phyloP scores from a whole-genome alignment of 2,329 filamentous ascomycete species.

The Arthrocladium fulminans region DNA sequence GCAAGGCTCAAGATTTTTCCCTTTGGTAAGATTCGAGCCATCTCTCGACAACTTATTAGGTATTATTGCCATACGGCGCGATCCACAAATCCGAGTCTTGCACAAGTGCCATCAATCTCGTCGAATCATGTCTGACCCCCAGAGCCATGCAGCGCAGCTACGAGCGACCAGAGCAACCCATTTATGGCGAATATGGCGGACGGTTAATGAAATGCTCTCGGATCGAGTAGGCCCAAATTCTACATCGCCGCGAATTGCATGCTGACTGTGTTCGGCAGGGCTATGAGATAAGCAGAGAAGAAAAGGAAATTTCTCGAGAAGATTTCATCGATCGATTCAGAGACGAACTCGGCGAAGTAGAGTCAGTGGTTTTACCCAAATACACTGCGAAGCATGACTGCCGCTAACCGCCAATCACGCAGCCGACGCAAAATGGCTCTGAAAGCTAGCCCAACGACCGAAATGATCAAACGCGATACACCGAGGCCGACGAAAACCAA shows the following conservation, averaged over 20 bases:
- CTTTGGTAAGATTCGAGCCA: not conserved
- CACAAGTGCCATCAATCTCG: not conserved
- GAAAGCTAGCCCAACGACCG: conserved; percentile 71
- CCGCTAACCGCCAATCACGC: conserved; percentile 9
- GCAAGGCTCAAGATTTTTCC: not conserved
- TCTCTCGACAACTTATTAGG: not conserved
- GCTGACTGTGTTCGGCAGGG: conserved; percentile 51
- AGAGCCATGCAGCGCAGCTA: conserved; percentile 8
- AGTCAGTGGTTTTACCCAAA: conserved; percentile 14
- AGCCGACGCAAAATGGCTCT: conserved; percentile 81
- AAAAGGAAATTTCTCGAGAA: conserved; percentile 78
- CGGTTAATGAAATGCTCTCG: conserved; percentile 86
- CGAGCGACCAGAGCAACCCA: conserved; percentile 37
- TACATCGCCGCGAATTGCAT: conserved; percentile 10
- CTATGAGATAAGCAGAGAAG: conserved; percentile 83
- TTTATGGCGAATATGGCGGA: conserved; percentile 90
- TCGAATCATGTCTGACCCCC: conserved; percentile 3
- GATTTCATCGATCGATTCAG: conserved; percentile 67
- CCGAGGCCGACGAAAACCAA: conserved; percentile 59
- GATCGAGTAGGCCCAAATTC: conserved; percentile 60
- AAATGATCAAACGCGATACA: conserved; percentile 79
- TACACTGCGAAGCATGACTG: not conserved
- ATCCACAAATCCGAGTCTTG: not conserved
- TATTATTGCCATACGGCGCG: not conserved
- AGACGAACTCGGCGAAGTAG: conserved; percentile 41